Base-by-base conservation (phyloP, 495 filamentous ascomycete species). In the Talaromyces liani region DNA sequence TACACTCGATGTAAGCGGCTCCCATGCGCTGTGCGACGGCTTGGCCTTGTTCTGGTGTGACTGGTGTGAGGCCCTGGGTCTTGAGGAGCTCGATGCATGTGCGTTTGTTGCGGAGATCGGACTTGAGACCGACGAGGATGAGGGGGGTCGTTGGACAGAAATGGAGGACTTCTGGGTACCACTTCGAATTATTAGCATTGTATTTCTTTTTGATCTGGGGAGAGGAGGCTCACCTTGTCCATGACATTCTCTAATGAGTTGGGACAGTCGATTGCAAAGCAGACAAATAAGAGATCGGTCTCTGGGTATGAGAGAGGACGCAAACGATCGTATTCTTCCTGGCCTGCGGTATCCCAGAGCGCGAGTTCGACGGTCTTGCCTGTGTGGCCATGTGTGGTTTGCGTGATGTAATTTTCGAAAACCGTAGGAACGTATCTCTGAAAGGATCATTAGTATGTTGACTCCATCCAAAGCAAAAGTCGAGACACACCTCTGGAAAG, bases 391-490 rank as follows among this genome's bases (percentile, higher is more conserved):
- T 98, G 95, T 41, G 84, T 85, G 61, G 92, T 94, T 76, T 97
- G 92, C 41, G 94, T 96, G 77, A 98, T 98, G 82, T 98, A 98
- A 79, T 98, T 98, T 71, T 98, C 94, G 72, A 98, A 98, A 64
- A 98, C 94, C 0, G 94, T 98, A 2, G 94, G 94, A 58, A 98
- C 93, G 71, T 98, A 98, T 97, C 97, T 98, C 94, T 98, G 62
- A 6, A 12, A 39, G 5, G 6, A 31, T 33, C 10, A 22, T 36
- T 22, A 31, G 24, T 29, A 27, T 4, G 36, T 47, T 10, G 20
- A 31, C 29, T 45, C 20, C 6, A 16, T 24, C 31, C 5, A 61
- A 8, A 33, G 33, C 9, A 12, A 8, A 10, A 36, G 33, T 36
- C 25, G 58, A 59, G 57, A 25, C 69, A 41, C 80, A 97, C 94